Conservation (phyloP, 164 flowering plant species). For the Umbilicus rupestris region DNA sequence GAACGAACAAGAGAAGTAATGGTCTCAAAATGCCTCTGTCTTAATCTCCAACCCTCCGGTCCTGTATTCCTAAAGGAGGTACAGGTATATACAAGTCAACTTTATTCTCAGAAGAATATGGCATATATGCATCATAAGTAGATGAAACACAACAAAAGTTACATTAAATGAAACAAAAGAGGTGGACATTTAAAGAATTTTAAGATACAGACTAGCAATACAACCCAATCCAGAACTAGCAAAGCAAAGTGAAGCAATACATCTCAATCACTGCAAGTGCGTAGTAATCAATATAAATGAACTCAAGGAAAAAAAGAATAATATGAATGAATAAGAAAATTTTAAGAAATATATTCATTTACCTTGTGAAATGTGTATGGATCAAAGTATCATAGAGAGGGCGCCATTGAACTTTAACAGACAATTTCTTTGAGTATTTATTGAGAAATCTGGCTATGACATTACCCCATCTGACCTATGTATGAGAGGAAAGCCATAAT, state of each 20-base stretch:
- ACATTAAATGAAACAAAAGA: background rate
- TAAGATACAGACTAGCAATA: background rate
- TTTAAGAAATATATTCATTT: constrained; percentile 9
- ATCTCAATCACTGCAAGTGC: background rate
- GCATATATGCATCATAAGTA: background rate
- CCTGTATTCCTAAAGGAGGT: constrained; percentile 59
- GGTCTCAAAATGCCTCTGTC: constrained; percentile 90
- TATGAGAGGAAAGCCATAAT: constrained; percentile 11
- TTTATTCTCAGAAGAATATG: background rate
- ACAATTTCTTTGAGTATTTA: constrained; percentile 63
- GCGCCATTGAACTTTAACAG: constrained; percentile 75
- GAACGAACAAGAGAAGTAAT: constrained; percentile 76
- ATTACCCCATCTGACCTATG: constrained; percentile 96
- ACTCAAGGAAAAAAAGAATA: background rate
- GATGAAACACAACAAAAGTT: background rate
- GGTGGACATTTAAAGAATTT: too few relatives aligned
- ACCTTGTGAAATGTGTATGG: constrained; percentile 81
- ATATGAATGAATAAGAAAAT: background rate
- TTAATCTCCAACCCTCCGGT: constrained; percentile 96
- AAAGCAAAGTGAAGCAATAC: background rate
- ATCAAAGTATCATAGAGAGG: constrained; percentile 77
- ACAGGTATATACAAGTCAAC: constrained; percentile 6
- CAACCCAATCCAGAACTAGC: background rate
- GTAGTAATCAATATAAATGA: background rate
- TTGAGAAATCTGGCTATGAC: constrained; percentile 57